Evolutionary conservation across 2,329 filamentous ascomycete genomes (phyloP), one percentile per base, ranked within the genome.

Genomic region (Ophiocordyceps sinensis): DNA sequence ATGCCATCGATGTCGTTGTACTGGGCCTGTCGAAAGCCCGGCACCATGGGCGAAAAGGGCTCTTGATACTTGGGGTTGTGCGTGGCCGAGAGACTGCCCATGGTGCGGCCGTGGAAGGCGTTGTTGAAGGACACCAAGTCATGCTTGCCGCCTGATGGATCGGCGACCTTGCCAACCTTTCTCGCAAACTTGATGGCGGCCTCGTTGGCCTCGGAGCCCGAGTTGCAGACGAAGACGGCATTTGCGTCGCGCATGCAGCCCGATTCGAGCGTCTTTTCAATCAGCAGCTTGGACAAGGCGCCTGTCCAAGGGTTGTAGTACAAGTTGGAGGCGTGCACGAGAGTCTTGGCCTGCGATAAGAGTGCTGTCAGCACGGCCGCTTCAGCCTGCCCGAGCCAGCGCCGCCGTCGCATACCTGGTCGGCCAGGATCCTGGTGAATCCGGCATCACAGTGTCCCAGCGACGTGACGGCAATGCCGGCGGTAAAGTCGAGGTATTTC

Each of bases 221-320:
- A 95, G 66, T 98, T 98, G 68, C 86, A 94, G 49, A 98, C 75
- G 57, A 98, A 98, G 3, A 85, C 86, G 43, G 84, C 76, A 17
- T 74, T 69, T 15, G 82, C 86, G 54, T 82, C 76, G 51, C 82
- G 77, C 82, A 96, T 94, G 49, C 73, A 83, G 34, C 86, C 86
- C 0, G 82, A 79, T 52, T 81, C 77, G 41, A 74, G 63, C 0
- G 91, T 98, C 61, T 82, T 80, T 52, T 89, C 75, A 29, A 98
- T 76, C 21, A 98, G 73, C 21, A 87, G 69, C 60, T 91, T 80
- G 47, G 86, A 94, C 40, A 98, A 77, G 2, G 82, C 78, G 28
- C 89, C 89, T 2, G 85, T 95, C 85, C 91, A 95, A 2, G 82
- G 82, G 64, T 96, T 98, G 65, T 95, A 84, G 72, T 96, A 98